Percentiles rank a stretch among this genome's conserved stretches.
phyloP scores from a whole-genome alignment of 2,329 filamentous ascomycete species.

The Stylonectria norvegica region DNA sequence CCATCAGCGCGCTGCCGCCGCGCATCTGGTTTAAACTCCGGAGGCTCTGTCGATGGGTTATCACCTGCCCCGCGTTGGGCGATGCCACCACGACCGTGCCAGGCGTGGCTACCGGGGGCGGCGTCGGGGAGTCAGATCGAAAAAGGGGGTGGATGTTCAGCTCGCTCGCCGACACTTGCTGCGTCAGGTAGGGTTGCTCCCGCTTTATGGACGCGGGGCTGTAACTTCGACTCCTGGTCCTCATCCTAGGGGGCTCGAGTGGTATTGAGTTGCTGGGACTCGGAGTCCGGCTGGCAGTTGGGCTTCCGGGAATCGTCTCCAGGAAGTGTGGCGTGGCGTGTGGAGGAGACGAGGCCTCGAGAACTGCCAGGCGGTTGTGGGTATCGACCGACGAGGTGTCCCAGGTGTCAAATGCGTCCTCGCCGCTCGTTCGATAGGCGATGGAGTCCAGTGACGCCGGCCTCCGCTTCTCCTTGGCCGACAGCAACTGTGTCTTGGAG shows the following conservation, averaged over 20 bases:
- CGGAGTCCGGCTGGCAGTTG: conserved; percentile 60
- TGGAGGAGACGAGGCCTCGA: conserved; percentile 46
- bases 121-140: conserved; percentile 66
- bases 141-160: conserved; percentile 76
- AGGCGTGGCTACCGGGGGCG: conserved; percentile 62
- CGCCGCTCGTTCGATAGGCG: conserved; percentile 35
- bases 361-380: conserved; percentile 56
- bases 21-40: conserved; percentile 52
- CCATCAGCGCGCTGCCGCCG: conserved; percentile 51
- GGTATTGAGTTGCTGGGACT: conserved; percentile 62
- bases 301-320: conserved; percentile 68
- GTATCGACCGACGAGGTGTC: conserved; percentile 67
- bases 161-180: conserved; percentile 45
- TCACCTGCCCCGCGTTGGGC: conserved; percentile 63
- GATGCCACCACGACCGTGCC: conserved; percentile 70
- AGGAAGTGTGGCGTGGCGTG: conserved; percentile 51
- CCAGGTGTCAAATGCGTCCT: conserved; percentile 73
- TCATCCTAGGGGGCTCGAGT: conserved; percentile 46
- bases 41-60: conserved; percentile 52
- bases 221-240: conserved; percentile 49
- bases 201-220: conserved; percentile 41
- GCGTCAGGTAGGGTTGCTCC: conserved; percentile 22
- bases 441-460: conserved; percentile 48
- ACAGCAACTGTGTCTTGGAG: conserved; percentile 54
- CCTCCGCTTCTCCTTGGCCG: conserved; percentile 40